Base-by-base conservation (phyloP, 257 asterid species). In the Capsicum baccatum region DNA sequence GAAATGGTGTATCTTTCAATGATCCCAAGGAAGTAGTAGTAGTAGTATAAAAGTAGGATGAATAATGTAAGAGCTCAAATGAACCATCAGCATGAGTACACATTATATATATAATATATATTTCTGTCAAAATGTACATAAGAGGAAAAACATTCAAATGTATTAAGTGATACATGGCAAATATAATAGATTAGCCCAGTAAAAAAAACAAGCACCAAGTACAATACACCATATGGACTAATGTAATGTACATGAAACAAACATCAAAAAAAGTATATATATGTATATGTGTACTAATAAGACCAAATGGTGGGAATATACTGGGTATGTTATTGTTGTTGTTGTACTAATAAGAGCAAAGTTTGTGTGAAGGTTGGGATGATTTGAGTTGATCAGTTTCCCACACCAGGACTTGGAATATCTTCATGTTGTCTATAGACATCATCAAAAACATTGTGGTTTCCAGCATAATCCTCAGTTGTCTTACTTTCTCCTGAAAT, bases 391-490 rank as follows among this genome's bases (percentile, higher is more conserved):
- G 71, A 26, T 74, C 81, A 76, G 42, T 76, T 76, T 76, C 81
- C 81, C 17, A 76, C 81, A 26, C 81, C 81, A 76, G 81, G 81
- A 4, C 81, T 76, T 0, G 81, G 81, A 76, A 52, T 76, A 52
- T 76, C 81, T 52, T 76, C 48, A 14, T 76, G 81, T 76, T 76
- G 63, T 76, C 81, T 76, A 14, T 76, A 76, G 48, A 76, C 63
- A 52, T 76, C 63, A 14, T 76, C 63, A 52, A 76, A 21, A 17
- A 21, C 19, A 21, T 50, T 14, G 10, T 7, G 14, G 21, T 76
- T 47, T 52, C 81, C 63, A 76, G 47, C 81, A 50, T 52, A 76
- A 8, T 26, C 63, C 26, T 76, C 15, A 21, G 81, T 52, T 50
- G 47, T 54, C 63, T 76, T 76, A 26, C 13, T 76, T 66, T 66